These are phyloP conservation scores for Eremothecium sinecaudum DNA, from an alignment of 1,139 yeast genomes.

Conservation along the genomic window DNA sequence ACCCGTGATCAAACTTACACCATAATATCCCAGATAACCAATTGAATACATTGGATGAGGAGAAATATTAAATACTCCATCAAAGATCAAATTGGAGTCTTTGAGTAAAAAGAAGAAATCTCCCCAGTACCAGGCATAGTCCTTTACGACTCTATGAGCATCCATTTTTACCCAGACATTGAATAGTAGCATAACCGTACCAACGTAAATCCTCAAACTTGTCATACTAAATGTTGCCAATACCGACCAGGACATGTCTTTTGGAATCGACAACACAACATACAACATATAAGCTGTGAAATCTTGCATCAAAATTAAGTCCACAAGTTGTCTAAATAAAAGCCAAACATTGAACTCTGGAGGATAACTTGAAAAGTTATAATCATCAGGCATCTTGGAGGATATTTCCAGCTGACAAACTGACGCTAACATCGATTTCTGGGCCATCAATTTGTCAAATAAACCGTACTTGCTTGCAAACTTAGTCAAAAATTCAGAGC, in stretches of 20 bases:
- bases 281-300: conserved; percentile 67
- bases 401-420: conserved; percentile 43
- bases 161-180: conserved; percentile 82
- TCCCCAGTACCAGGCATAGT: conserved; percentile 95
- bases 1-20: conserved; percentile 69
- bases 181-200: conserved; percentile 49
- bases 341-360: conserved; percentile 80
- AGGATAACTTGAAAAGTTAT: conserved; percentile 47
- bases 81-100: conserved; percentile 70
- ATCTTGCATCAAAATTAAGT: conserved; percentile 78
- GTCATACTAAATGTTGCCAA: conserved; percentile 31
- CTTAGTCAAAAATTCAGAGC: conserved; percentile 44
- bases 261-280: conserved; percentile 50
- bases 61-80: conserved; percentile 84
- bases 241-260: conserved; percentile 13
- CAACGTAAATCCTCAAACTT: conserved; percentile 36
- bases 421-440: conserved; percentile 34
- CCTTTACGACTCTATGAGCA: conserved; percentile 84
- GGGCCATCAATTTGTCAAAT: conserved; percentile 34
- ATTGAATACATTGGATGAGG: conserved; percentile 94
- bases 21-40: conserved; percentile 83
- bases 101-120: conserved; percentile 81
- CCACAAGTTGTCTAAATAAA: conserved; percentile 69
- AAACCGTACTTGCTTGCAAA: conserved; percentile 44
- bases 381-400: conserved; percentile 52